Evolutionary conservation across 345 rosid genomes (phyloP).

Genomic region (Combretum micranthum): DNA sequence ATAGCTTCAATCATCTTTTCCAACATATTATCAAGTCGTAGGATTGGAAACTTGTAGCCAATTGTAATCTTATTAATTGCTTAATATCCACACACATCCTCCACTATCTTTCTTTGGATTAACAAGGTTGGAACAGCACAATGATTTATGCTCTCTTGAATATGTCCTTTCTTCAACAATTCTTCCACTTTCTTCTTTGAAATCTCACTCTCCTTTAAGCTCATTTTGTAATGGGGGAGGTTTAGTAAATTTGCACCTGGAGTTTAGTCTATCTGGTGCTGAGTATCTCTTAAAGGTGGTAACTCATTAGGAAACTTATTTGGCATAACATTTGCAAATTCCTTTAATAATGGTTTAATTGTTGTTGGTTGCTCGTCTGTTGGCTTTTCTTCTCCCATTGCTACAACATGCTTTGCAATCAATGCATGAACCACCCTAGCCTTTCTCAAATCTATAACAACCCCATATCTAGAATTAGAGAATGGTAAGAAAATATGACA

Average conservation of each 20-base stretch:
- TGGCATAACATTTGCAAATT: background rate
- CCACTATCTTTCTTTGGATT: background rate
- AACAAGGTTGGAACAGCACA: background rate
- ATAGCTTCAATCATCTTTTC: no score
- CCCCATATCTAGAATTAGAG: background rate
- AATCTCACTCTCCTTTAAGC: background rate
- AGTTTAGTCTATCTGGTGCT: background rate
- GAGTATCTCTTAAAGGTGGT: background rate
- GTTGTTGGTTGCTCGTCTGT: no score
- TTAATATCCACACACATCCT: conserved; percentile 16
- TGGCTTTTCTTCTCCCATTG: background rate
- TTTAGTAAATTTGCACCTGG: background rate
- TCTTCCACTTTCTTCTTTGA: background rate
- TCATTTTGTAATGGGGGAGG: conserved; percentile 2
- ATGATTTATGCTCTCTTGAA: background rate
- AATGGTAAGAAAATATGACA: no score
- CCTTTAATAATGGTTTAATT: background rate
- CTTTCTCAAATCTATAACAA: background rate
- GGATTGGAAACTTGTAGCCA: no score
- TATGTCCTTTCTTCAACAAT: background rate
- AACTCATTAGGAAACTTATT: background rate
- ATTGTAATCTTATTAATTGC: conserved; percentile 48
- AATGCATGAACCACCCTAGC: no score
- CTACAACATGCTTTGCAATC: no score
- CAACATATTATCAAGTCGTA: conserved; percentile 1